A percentile compares a stretch with the other conserved stretches of the same genome.
These are phyloP conservation scores for Aspergillus hiratsukae DNA, from an alignment of 2,329 filamentous ascomycete species.

Conservation along the genomic window DNA sequence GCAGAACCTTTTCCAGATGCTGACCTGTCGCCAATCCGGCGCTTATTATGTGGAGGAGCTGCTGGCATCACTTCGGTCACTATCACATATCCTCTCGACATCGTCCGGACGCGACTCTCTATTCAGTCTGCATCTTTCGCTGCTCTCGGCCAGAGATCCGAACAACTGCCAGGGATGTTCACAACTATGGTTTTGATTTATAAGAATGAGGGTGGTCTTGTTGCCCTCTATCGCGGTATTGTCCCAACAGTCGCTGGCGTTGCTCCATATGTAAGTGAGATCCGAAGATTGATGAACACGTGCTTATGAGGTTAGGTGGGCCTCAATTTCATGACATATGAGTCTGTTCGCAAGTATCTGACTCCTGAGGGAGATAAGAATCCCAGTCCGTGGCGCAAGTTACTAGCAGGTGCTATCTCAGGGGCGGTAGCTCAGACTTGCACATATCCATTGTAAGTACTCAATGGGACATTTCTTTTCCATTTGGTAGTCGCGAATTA, in stretches of 20 bases:
- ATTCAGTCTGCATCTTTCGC: constrained; percentile 97
- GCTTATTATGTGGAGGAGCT: constrained; percentile 82
- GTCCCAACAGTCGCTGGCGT: constrained; percentile 91
- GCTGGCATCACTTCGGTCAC: constrained; percentile 95
- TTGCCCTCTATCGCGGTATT: constrained; percentile 89
- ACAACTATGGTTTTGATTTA: constrained; percentile 79
- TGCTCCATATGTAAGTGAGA: constrained; percentile 71
- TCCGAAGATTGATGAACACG: background rate
- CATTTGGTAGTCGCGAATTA: background rate
- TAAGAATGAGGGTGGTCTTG: constrained; percentile 77
- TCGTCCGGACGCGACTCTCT: constrained; percentile 89
- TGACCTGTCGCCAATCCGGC: constrained; percentile 67
- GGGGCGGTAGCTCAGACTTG: constrained; percentile 94
- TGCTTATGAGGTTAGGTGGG: constrained; percentile 60
- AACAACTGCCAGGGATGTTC: constrained; percentile 87
- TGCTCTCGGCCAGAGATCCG: constrained; percentile 58
- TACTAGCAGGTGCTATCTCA: constrained; percentile 87
- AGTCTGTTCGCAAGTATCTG: constrained; percentile 75
- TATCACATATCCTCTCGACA: constrained; percentile 93
- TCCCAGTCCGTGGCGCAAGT: constrained; percentile 72
- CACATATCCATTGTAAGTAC: constrained; percentile 89
- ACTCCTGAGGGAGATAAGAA: constrained; percentile 85
- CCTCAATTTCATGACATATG: constrained; percentile 98
- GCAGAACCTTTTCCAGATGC: constrained; percentile 72
- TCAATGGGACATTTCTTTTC: background rate